phyloP scores from a whole-genome alignment of 331 rosid species.

The Stylosanthes scabra region DNA sequence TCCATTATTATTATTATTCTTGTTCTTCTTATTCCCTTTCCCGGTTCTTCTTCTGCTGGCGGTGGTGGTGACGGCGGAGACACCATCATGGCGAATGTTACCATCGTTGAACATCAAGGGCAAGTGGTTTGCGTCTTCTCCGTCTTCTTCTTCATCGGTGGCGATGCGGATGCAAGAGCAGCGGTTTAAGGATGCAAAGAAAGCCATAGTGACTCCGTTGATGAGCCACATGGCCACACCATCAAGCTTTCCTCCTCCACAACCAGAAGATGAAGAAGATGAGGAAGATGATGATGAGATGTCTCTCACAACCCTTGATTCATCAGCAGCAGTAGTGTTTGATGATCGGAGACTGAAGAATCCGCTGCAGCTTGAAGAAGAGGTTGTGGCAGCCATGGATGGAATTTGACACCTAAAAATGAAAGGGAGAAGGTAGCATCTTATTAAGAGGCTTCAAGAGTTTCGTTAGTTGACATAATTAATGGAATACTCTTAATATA shows the following conservation, averaged over 20 bases:
- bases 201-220: conserved; percentile 65
- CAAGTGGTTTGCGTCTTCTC: conserved; percentile 65
- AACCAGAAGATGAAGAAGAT: background rate
- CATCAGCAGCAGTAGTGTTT: conserved; percentile 30
- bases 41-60: conserved; percentile 60
- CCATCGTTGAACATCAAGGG: conserved; percentile 79
- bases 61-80: background rate
- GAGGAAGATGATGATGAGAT: conserved; percentile 38
- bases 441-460: conserved; percentile 39
- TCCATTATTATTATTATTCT: too few relatives aligned
- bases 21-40: conserved; percentile 53
- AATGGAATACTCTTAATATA: too few relatives aligned
- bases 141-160: conserved; percentile 48
- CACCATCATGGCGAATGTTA: conserved; percentile 52
- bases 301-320: conserved; percentile 38
- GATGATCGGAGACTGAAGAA: conserved; percentile 63
- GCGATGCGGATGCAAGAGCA: conserved; percentile 83
- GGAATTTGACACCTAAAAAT: background rate
- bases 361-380: conserved; percentile 54
- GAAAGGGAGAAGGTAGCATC: background rate
- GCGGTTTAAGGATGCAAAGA: conserved; percentile 73
- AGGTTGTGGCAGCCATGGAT: conserved; percentile 68
- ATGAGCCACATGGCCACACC: conserved; percentile 82
- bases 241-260: conserved; percentile 54
- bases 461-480: too few relatives aligned